Evolutionary conservation across 129 eudicot species (phyloP).

Genomic region (Flaveria brownii): DNA sequence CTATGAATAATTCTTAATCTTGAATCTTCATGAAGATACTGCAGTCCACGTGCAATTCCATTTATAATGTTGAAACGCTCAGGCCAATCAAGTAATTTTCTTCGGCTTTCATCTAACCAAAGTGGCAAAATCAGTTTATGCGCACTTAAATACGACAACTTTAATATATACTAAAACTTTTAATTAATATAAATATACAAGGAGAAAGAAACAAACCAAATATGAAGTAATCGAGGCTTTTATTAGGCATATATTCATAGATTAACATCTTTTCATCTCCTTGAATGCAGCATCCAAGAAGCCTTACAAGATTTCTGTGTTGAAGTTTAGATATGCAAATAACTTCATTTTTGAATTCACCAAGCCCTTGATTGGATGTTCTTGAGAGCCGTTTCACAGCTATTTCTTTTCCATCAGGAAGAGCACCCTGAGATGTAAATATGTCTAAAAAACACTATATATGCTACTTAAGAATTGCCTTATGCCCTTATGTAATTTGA

Average conservation of each 20-base stretch:
- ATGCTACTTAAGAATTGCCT: neutral
- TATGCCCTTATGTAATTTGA: neutral
- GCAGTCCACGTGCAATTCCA: slow-evolving; percentile 52
- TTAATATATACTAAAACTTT: neutral
- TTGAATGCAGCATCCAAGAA: slow-evolving; percentile 58
- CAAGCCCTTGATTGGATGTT: slow-evolving; percentile 54
- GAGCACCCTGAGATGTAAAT: slow-evolving; percentile 35
- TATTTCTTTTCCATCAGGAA: slow-evolving; percentile 43
- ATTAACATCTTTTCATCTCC: slow-evolving; percentile 53
- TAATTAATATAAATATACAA: neutral
- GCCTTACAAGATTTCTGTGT: slow-evolving; percentile 54
- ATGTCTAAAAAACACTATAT: neutral
- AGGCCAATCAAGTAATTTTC: slow-evolving; percentile 42
- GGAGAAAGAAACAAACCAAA: slow-evolving; percentile 45
- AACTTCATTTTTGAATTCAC: slow-evolving; percentile 61
- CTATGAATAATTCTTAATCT: slow-evolving; percentile 38
- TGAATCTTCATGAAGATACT: slow-evolving; percentile 59
- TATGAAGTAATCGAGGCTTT: slow-evolving; percentile 52
- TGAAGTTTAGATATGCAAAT: slow-evolving; percentile 58
- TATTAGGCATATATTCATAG: slow-evolving; percentile 63
- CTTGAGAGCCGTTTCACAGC: slow-evolving; percentile 60
- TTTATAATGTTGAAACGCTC: slow-evolving; percentile 47
- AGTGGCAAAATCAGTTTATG: neutral
- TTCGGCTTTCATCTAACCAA: slow-evolving; percentile 38
- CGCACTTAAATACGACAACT: neutral